Evolutionary conservation across 768 basidiomycete species (phyloP).

Genomic region (Mycena venus): DNA sequence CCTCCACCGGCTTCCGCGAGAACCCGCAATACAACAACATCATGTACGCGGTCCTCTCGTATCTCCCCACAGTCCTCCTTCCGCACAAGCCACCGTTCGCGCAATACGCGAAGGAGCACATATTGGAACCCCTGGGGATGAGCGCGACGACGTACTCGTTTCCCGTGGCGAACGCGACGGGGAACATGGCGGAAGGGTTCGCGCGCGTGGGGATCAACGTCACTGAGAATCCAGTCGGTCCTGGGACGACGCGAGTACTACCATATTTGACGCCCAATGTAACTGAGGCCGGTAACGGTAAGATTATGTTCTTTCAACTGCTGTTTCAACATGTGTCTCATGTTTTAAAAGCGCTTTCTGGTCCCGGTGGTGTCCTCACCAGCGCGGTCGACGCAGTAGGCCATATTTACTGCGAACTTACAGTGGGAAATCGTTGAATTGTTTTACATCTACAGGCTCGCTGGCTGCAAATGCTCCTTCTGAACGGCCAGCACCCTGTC

Average conservation of each 20-base stretch:
- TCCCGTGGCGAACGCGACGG: background rate
- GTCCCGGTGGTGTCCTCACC: slow-evolving; percentile 7
- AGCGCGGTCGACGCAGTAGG: background rate
- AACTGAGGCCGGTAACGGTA: background rate
- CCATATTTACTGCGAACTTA: too few relatives aligned
- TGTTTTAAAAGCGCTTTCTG: background rate
- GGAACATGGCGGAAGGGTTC: background rate
- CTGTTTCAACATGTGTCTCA: background rate
- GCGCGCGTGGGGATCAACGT: background rate
- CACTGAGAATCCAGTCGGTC: background rate
- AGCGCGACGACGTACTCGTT: slow-evolving; percentile 8
- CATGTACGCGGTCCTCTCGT: slow-evolving; percentile 1
- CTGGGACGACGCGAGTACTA: background rate
- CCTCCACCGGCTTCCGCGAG: background rate
- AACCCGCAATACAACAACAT: background rate
- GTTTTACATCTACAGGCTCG: background rate
- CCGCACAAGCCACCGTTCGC: slow-evolving; percentile 1
- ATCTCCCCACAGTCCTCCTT: slow-evolving; percentile 1
- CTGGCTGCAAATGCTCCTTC: slow-evolving; percentile 15
- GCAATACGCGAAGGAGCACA: background rate
- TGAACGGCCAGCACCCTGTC: background rate
- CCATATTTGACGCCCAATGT: background rate
- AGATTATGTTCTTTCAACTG: background rate
- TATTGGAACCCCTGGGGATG: background rate
- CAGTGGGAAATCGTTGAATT: background rate